These are phyloP conservation scores for Cyberlindnera meyerae DNA, from an alignment of 805 yeast genomes.

Conservation along the genomic window DNA sequence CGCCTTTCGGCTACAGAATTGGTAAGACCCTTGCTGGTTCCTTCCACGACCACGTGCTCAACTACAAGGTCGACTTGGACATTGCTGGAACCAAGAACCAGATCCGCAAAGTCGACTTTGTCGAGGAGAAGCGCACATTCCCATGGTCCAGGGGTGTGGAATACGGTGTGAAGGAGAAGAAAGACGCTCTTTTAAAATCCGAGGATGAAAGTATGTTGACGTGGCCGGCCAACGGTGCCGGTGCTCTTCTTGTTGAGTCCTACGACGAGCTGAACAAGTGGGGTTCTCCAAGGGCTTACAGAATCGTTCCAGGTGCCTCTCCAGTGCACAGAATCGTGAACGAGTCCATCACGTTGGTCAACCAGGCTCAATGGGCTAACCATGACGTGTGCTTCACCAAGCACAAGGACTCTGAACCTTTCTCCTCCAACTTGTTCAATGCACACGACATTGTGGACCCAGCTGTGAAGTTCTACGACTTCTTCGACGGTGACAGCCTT, in stretches of 20 bases:
- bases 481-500: constrained; percentile 22
- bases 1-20: constrained; percentile 21
- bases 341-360: constrained; percentile 14
- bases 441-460: constrained; percentile 22
- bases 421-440: constrained; percentile 20
- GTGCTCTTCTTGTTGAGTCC: constrained; percentile 25
- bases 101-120: constrained; percentile 14
- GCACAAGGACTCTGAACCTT: constrained; percentile 13
- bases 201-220: constrained; percentile 21
- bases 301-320: constrained; percentile 21
- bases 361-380: constrained; percentile 25
- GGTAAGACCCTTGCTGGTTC: constrained; percentile 26
- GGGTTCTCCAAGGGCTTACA: constrained; percentile 28
- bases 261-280: constrained; percentile 21
- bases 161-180: constrained; percentile 17
- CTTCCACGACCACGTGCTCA: constrained; percentile 27
- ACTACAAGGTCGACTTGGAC: constrained; percentile 27
- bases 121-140: constrained; percentile 16
- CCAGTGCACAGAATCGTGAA: constrained; percentile 21
- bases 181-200: constrained; percentile 14
- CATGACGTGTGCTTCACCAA: constrained; percentile 21
- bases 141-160: constrained; percentile 27
- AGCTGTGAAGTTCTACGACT: constrained; percentile 17
- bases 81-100: constrained; percentile 26
- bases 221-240: constrained; percentile 22